These are phyloP conservation scores for Fraxinus pennsylvanica DNA, from an alignment of 257 asterid genomes.

Conservation along the genomic window DNA sequence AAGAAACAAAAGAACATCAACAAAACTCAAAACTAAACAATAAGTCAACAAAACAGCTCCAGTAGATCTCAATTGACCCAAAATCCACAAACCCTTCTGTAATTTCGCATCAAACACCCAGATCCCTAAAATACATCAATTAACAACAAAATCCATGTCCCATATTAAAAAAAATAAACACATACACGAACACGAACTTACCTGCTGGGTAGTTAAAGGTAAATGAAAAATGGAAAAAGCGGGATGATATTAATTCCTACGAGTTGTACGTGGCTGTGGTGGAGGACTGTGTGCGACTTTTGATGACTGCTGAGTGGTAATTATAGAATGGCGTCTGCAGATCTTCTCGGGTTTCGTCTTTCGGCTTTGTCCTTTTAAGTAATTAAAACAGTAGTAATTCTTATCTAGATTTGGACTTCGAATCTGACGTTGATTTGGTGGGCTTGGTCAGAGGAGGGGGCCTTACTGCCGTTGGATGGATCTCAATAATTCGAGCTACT, in stretches of 20 bases:
- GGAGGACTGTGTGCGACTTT: conserved; percentile 7
- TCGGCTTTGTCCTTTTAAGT: no score
- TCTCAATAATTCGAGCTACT: no score
- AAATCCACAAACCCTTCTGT: conserved; percentile 21
- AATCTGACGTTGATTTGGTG: no score
- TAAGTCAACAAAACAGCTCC: conserved; percentile 12
- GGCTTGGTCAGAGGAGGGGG: no score
- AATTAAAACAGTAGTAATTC: no score
- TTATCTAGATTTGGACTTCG: no score
- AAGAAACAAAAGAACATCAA: conserved; percentile 4
- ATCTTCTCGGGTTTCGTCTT: no score
- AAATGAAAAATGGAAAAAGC: background rate
- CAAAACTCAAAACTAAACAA: conserved; percentile 10
- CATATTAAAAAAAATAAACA: background rate
- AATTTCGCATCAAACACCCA: conserved; percentile 23
- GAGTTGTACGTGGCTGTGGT: background rate
- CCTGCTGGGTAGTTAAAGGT: conserved; percentile 16
- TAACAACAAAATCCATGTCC: conserved; percentile 1
- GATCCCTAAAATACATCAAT: conserved; percentile 31
- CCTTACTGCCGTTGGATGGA: no score
- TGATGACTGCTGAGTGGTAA: background rate
- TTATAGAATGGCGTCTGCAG: no score
- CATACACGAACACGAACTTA: conserved; percentile 14
- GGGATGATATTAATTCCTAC: background rate
- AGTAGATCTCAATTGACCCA: conserved; percentile 32